phyloP scores from a whole-genome alignment of 768 basidiomycete species.

The Collybia mongolica region DNA sequence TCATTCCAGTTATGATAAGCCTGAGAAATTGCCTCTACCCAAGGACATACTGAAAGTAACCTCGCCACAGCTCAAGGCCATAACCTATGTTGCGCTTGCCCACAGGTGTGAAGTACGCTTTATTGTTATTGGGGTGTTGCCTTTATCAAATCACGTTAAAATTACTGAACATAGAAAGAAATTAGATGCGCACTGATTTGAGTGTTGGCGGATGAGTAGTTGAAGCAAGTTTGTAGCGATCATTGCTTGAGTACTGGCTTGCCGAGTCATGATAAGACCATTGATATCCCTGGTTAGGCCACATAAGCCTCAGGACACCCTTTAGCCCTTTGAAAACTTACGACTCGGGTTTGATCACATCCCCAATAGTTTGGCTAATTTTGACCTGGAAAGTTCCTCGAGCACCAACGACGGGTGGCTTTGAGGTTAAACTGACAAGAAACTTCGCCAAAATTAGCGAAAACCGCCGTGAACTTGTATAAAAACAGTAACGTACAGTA shows the following conservation, averaged over 20 bases:
- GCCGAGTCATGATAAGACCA: constrained; percentile 15
- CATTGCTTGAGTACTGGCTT: constrained; percentile 20
- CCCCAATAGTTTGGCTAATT: constrained; percentile 37
- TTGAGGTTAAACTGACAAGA: constrained; percentile 25
- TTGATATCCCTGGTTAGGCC: constrained; percentile 23
- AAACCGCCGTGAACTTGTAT: not conserved
- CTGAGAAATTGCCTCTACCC: constrained; percentile 33
- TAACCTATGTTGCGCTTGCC: constrained; percentile 8
- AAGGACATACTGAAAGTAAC: constrained; percentile 47
- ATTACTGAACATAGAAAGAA: too few relatives aligned
- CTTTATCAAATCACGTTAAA: constrained; percentile 23
- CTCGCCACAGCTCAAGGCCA: constrained; percentile 45
- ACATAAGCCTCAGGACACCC: too few relatives aligned
- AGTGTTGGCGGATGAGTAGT: constrained; percentile 44
- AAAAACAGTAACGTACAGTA: constrained; percentile 21
- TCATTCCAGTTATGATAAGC: too few relatives aligned
- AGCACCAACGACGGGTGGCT: constrained; percentile 6
- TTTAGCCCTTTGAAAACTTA: constrained; percentile 13
- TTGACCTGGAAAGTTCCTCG: constrained; percentile 29
- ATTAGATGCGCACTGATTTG: constrained; percentile 36
- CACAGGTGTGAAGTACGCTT: constrained; percentile 36
- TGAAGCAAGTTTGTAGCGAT: constrained; percentile 47
- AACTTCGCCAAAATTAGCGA: constrained; percentile 22
- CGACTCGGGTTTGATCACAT: constrained; percentile 30
- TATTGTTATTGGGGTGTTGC: too few relatives aligned